Evolutionary conservation across 1,284 basidiomycete genomes (phyloP).

Genomic region (Sporisorium graminicola): DNA sequence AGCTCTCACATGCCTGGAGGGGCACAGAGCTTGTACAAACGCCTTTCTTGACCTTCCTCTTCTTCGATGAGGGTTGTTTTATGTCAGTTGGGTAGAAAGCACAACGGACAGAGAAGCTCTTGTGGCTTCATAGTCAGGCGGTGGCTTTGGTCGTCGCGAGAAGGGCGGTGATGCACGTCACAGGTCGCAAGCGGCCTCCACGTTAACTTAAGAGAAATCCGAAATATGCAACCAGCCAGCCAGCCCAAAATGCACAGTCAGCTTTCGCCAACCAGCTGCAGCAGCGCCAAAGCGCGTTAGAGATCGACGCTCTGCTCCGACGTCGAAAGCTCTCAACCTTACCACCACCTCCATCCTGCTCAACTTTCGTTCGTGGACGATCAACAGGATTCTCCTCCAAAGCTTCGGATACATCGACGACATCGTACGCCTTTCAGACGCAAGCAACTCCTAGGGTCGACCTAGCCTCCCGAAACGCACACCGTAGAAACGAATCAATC

Average conservation of each 20-base stretch:
- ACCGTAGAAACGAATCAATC: neutral
- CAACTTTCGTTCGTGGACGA: neutral
- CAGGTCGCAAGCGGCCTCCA: constrained; percentile 7
- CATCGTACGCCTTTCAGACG: neutral
- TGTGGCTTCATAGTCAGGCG: neutral
- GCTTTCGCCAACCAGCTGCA: neutral
- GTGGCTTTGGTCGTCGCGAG: constrained; percentile 1
- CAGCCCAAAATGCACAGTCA: constrained; percentile 20
- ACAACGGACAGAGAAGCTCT: neutral
- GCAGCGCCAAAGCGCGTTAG: constrained; percentile 7
- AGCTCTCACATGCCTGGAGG: neutral
- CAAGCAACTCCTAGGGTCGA: neutral
- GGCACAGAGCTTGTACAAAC: neutral
- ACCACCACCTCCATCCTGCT: neutral
- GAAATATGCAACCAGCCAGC: neutral
- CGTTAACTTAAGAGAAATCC: neutral
- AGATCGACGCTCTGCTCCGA: constrained; percentile 2
- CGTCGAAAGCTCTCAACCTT: constrained; percentile 5
- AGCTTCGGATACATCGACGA: neutral
- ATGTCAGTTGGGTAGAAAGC: neutral
- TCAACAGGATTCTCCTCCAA: neutral
- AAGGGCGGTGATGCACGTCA: constrained; percentile 11
- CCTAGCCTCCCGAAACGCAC: neutral
- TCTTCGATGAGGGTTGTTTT: neutral
- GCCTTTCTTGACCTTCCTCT: neutral